Evolutionary conservation across 768 basidiomycete species (phyloP).

Genomic region (Amanita exitialis): DNA sequence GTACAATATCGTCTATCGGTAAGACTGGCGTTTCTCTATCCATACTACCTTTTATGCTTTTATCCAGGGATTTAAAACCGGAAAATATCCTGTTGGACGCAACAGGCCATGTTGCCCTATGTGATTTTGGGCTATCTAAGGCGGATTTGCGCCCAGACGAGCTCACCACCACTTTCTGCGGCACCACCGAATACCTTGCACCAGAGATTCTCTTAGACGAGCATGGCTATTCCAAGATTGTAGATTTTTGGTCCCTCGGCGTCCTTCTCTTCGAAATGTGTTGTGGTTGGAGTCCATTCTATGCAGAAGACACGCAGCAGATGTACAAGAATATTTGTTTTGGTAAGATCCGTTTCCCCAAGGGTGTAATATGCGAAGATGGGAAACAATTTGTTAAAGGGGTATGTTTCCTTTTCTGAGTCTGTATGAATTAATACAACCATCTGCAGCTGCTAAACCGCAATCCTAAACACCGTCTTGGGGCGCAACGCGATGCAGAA

Average conservation of each 20-base stretch:
- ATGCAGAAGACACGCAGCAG: constrained; percentile 97
- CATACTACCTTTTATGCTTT: constrained; percentile 3
- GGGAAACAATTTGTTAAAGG: constrained; percentile 99
- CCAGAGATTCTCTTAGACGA: constrained; percentile 98
- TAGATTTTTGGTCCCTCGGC: constrained; percentile 97
- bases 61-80: constrained; percentile 84
- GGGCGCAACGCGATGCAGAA: constrained; percentile 80
- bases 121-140: constrained; percentile 97
- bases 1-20: constrained; percentile 92
- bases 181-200: constrained; percentile 97
- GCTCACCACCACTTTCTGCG: constrained; percentile 98
- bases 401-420: constrained; percentile 37
- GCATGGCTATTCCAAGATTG: constrained; percentile 95
- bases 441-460: constrained; percentile 79
- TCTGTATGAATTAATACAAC: background rate
- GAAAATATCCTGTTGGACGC: constrained; percentile 98
- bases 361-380: constrained; percentile 93
- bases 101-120: constrained; percentile 95
- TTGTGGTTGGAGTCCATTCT: constrained; percentile 99
- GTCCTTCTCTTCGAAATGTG: constrained; percentile 99
- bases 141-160: constrained; percentile 89
- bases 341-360: constrained; percentile 97
- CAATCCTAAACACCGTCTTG: constrained; percentile 96
- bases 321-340: constrained; percentile 99
- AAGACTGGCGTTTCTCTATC: constrained; percentile 20